phyloP scores from a whole-genome alignment of 176 grass and related monocot genomes.

The Melocanna baccifera region DNA sequence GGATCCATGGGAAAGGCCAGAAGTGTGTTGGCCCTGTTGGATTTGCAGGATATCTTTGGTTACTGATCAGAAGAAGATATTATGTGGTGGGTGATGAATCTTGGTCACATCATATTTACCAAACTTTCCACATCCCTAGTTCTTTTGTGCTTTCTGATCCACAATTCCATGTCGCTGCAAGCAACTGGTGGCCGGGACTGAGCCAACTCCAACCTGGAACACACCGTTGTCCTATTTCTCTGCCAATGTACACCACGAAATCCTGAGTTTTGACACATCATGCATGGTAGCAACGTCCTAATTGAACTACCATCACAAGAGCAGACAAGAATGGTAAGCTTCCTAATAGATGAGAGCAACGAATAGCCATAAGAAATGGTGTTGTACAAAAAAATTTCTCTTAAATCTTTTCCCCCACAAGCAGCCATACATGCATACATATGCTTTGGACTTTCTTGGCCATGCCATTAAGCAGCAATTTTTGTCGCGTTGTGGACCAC shows the following conservation, averaged over 20 bases:
- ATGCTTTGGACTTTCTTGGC: neutral
- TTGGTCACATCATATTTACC: conserved; percentile 7
- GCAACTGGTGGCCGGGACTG: neutral
- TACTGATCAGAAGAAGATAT: neutral
- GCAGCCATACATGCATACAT: neutral
- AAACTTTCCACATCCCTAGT: neutral
- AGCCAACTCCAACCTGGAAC: conserved; percentile 9
- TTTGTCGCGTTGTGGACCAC: conserved; percentile 35
- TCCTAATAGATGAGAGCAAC: neutral
- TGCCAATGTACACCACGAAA: conserved; percentile 12
- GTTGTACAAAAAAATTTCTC: neutral
- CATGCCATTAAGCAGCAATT: neutral
- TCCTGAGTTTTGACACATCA: neutral
- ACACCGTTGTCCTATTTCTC: conserved; percentile 1
- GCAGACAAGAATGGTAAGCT: neutral
- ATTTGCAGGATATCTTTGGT: neutral
- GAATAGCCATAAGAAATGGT: conserved; percentile 22
- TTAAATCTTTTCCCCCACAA: neutral
- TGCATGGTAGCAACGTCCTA: neutral
- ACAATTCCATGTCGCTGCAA: conserved; percentile 26
- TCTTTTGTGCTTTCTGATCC: conserved; percentile 21
- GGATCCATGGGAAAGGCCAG: neutral
- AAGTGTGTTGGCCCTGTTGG: neutral
- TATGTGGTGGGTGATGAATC: conserved; percentile 31
- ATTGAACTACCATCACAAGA: neutral